Evolutionary conservation across 192 early-diverging fungal species (phyloP), one percentile per base, ranked within the genome.

Genomic region (Entomortierella lignicola): DNA sequence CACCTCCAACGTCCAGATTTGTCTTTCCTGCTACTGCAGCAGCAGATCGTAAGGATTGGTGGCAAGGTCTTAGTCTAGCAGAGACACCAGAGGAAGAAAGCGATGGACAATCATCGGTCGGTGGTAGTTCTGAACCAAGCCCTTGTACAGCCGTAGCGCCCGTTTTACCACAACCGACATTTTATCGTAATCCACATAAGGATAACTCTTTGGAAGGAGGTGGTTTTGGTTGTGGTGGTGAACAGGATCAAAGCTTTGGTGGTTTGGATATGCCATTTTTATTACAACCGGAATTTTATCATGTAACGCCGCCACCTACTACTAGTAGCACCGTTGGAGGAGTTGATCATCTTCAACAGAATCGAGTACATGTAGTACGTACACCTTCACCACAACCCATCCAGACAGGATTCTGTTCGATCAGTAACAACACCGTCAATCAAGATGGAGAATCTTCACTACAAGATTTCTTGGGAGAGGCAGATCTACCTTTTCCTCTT

Each of bases 401-500:
- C 7, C 23, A 54, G 8, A 79, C 74, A 7, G 67, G 74, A 6
- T 69, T 79, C 50, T 79, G 60, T 13, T 61, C 74, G 41, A 64
- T 70, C 55, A 56, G 52, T n/a, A 54, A 56, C 4, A 56, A 23
- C 11, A 17, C 57, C 2, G 52, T 55, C 34, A 39, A 42, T 42
- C 30, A 31, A 4, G 64, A 55, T 42, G 65, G 66, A 1, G 74
- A 79, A 50, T 61, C 66, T 5, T 69, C 67, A 8, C 74, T 67
- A 0, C 74, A 70, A 26, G 74, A 79, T 23, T 79, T 69, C 52
- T 34, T 79, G 50, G 74, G 74, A 8, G 74, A 79, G 42, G 67
- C 74, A 1, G 74, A 79, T 51, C 43, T 79, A 21, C 74, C 74
- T 2, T 79, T 69, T 52, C 74, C 74, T n/a, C 25, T 70, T 12